Conservation (phyloP, 2,329 filamentous ascomycete species). For the Madurella fahalii region DNA sequence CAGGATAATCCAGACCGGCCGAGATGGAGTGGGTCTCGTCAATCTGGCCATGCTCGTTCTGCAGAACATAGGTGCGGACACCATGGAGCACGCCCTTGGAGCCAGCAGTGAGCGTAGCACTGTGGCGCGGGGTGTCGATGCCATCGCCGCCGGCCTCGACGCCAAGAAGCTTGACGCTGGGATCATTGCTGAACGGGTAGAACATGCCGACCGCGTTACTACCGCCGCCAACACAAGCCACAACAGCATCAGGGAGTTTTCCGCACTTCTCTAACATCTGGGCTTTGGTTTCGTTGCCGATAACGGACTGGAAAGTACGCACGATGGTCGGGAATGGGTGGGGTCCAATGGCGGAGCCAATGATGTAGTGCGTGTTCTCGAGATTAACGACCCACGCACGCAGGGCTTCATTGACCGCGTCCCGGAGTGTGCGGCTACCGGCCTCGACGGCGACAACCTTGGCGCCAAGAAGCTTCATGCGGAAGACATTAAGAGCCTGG, state of each 20-base stretch:
- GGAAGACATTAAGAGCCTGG: slow-evolving; percentile 96
- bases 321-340: slow-evolving; percentile 98
- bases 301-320: slow-evolving; percentile 94
- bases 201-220: slow-evolving; percentile 98
- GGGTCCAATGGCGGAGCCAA: slow-evolving; percentile 93
- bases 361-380: slow-evolving; percentile 95
- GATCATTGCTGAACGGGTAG: slow-evolving; percentile 87
- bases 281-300: slow-evolving; percentile 88
- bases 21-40: slow-evolving; percentile 93
- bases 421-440: slow-evolving; percentile 75
- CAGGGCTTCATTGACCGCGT: slow-evolving; percentile 92
- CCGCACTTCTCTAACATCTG: slow-evolving; percentile 83
- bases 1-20: slow-evolving; percentile 93
- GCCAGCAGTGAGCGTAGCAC: slow-evolving; percentile 81
- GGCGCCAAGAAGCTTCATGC: slow-evolving; percentile 93
- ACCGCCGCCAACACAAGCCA: slow-evolving; percentile 93
- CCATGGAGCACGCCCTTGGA: slow-evolving; percentile 92
- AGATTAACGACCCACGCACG: slow-evolving; percentile 92
- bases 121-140: slow-evolving; percentile 78
- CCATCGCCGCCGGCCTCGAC: slow-evolving; percentile 96
- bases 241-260: slow-evolving; percentile 90
- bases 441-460: slow-evolving; percentile 90
- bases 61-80: slow-evolving; percentile 91
- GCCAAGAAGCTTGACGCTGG: slow-evolving; percentile 79
- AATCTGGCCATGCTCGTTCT: slow-evolving; percentile 91